Conservation (phyloP, 495 filamentous ascomycete genomes). For the Lasiosphaeria hispida region DNA sequence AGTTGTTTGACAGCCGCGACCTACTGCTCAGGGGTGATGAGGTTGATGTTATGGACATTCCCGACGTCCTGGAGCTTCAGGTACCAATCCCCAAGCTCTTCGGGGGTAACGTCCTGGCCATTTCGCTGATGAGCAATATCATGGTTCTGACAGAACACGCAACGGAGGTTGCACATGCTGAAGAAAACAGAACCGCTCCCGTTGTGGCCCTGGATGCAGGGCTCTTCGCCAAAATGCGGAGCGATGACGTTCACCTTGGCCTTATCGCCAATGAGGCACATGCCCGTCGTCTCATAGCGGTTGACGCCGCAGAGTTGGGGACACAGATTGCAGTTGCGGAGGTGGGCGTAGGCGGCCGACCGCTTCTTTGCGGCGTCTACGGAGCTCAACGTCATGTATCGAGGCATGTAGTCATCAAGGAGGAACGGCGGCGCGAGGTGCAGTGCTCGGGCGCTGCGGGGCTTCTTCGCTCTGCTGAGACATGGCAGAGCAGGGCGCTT, state of each 20-base stretch:
- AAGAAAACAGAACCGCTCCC: conserved; percentile 77
- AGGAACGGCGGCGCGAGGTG: conserved; percentile 76
- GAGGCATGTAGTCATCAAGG: conserved; percentile 68
- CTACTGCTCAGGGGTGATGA: conserved; percentile 67
- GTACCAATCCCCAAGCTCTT: conserved; percentile 73
- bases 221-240: conserved; percentile 72
- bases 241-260: conserved; percentile 76
- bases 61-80: conserved; percentile 72
- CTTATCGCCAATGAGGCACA: conserved; percentile 68
- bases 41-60: conserved; percentile 75
- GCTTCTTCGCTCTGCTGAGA: too few relatives aligned
- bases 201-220: conserved; percentile 72
- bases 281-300: conserved; percentile 67
- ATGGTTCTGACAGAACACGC: conserved; percentile 82
- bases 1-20: conserved; percentile 8
- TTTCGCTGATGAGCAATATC: conserved; percentile 73
- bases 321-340: conserved; percentile 73
- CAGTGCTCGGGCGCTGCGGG: conserved; percentile 28
- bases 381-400: conserved; percentile 60
- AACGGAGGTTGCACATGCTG: conserved; percentile 67
- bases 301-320: conserved; percentile 72
- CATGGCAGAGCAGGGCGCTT: too few relatives aligned
- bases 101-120: conserved; percentile 71
- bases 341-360: conserved; percentile 62
- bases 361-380: conserved; percentile 62